Base-by-base conservation (phyloP, 805 yeast genomes). In the Komagataella phaffii region DNA sequence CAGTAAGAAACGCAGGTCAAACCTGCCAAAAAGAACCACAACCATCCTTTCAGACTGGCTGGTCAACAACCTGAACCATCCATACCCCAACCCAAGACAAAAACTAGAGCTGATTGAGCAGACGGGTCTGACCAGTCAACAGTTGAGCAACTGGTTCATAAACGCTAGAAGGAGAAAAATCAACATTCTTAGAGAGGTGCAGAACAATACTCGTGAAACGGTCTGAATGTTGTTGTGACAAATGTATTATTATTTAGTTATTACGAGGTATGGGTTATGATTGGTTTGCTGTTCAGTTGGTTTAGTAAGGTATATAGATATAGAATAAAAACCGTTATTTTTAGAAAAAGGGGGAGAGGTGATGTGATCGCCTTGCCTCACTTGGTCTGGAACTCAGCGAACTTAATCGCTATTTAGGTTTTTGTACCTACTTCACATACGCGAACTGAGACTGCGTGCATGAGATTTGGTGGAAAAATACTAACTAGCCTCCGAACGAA, bases 91-190 rank as follows among this genome's bases (percentile, higher is more conserved):
- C 61, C 69, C 77, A 19, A 76, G 76, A 54, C 81, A 79, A 55
- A 79, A 79, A 63, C 67, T 72, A 49, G 79, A 76, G 53, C 64
- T 79, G 57, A 77, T 78, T 68, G 60, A 67, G 58, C 65, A 70
- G 54, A 79, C 83, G 5, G 83, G 83, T 1, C 71, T 79, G 61
- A 74, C 75, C 54, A 75, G 74, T 59, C 83, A 79, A 59, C 83
- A 79, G 57, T 67, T 79, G 53, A 71, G 78, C 54, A 79, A 79
- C 58, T 79, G 83, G 83, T 79, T 79, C 57, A 79, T 79, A 59
- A 79, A 79, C 60, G 83, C 83, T 17, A 70, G 83, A 62, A 67
- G 83, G 59, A 66, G 83, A 56, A 79, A 78, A 61, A 76, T 80
- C 50, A 77, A 74, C 61, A 59, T 64, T 47, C 65, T 78, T 54